phyloP scores from a whole-genome alignment of 2,329 filamentous ascomycete species.

The Aspergillus sp. region DNA sequence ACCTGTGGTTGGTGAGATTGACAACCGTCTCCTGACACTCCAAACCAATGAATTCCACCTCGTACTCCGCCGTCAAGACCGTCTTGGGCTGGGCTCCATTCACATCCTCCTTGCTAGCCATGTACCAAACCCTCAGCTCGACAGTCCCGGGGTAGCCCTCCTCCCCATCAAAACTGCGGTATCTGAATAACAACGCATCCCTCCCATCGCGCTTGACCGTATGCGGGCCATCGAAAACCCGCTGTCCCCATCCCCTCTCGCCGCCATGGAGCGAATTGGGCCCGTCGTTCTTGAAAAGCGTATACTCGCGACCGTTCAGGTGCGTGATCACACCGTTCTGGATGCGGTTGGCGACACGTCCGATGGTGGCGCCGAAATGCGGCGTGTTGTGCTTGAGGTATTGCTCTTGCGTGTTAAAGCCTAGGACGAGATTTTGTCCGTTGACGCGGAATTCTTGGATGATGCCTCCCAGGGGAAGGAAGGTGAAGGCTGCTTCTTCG shows the following conservation, averaged over 20 bases:
- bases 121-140: constrained; percentile 69
- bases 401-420: constrained; percentile 65
- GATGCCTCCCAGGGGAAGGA: constrained; percentile 39
- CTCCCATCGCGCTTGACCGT: constrained; percentile 50
- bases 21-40: constrained; percentile 80
- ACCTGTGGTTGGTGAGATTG: constrained; percentile 95
- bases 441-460: constrained; percentile 66
- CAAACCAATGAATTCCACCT: constrained; percentile 68
- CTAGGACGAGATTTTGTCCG: constrained; percentile 77
- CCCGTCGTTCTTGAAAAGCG: constrained; percentile 66
- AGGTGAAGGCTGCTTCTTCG: constrained; percentile 34
- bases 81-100: constrained; percentile 54
- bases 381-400: constrained; percentile 69
- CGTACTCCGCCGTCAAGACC: constrained; percentile 78
- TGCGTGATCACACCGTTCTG: constrained; percentile 60
- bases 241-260: constrained; percentile 53
- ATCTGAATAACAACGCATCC: constrained; percentile 58
- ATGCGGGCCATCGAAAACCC: constrained; percentile 44
- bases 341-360: constrained; percentile 73
- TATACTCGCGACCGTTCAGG: constrained; percentile 64
- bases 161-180: constrained; percentile 68
- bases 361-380: constrained; percentile 91
- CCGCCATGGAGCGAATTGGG: constrained; percentile 70
- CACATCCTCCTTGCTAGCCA: constrained; percentile 57
- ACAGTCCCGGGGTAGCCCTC: constrained; percentile 86